Evolutionary conservation across 495 filamentous ascomycete genomes (phyloP).

Genomic region (Penicillium waksmanii): DNA sequence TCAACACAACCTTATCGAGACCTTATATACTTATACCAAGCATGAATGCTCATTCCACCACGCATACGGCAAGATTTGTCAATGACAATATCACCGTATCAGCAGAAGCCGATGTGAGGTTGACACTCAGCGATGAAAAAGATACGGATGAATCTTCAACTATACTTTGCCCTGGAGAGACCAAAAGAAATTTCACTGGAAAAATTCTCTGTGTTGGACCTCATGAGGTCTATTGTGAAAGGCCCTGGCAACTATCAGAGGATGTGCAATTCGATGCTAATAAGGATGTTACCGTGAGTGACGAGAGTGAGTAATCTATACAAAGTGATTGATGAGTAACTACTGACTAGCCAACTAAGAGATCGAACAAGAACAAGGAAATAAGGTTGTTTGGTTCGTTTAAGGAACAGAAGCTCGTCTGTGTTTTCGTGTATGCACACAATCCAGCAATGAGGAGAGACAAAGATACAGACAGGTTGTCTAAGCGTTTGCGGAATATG

Average conservation of each 20-base stretch:
- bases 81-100: slow-evolving; percentile 15
- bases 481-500: too few species aligned
- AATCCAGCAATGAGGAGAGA: too few species aligned
- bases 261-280: slow-evolving; percentile 12
- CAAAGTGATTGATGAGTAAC: slow-evolving; percentile 9
- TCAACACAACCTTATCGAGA: background rate
- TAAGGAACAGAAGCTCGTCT: slow-evolving; percentile 2
- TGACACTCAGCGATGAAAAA: slow-evolving; percentile 17
- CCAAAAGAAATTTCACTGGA: slow-evolving; percentile 16
- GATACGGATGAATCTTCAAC: slow-evolving; percentile 7
- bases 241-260: slow-evolving; percentile 17
- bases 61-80: slow-evolving; percentile 13
- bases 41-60: slow-evolving; percentile 10
- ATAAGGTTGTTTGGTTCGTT: slow-evolving; percentile 9
- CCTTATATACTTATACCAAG: background rate
- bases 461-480: too few species aligned
- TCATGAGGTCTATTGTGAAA: slow-evolving; percentile 14
- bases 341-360: slow-evolving; percentile 12
- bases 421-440: too few species aligned
- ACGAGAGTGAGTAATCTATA: slow-evolving; percentile 11
- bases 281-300: slow-evolving; percentile 17
- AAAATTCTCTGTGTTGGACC: slow-evolving; percentile 12
- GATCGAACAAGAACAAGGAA: slow-evolving; percentile 19
- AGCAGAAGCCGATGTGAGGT: slow-evolving; percentile 12
- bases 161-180: slow-evolving; percentile 18